Evolutionary conservation across 2,329 filamentous ascomycete species (phyloP).

Genomic region (Rhexocercosporidium sp.): DNA sequence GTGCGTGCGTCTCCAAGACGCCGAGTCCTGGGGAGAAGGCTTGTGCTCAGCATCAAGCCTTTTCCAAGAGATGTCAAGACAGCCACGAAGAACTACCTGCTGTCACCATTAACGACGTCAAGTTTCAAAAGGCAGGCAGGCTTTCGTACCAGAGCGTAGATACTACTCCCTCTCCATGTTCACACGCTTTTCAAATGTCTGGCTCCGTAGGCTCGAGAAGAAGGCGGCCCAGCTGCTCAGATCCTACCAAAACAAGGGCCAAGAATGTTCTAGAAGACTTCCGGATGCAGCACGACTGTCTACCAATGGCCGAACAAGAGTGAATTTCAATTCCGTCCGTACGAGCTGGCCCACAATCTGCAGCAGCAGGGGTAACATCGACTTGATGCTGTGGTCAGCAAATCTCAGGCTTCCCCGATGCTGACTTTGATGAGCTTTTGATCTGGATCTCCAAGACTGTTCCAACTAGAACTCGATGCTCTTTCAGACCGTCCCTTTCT

Average conservation of each 20-base stretch:
- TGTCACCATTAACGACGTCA: neutral
- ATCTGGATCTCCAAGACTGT: neutral
- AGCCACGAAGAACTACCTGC: neutral
- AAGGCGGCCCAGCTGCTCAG: neutral
- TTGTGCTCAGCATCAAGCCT: neutral
- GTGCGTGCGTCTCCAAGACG: neutral
- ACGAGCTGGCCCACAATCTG: neutral
- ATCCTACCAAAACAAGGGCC: neutral
- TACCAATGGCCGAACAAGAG: neutral
- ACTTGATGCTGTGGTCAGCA: neutral
- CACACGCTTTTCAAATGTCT: neutral
- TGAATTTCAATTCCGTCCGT: neutral
- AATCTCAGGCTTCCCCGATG: neutral
- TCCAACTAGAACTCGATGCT: neutral
- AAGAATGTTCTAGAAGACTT: neutral
- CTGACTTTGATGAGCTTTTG: neutral
- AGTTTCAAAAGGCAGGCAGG: neutral
- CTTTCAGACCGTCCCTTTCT: neutral
- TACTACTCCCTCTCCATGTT: neutral
- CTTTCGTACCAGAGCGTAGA: neutral
- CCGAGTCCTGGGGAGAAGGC: neutral
- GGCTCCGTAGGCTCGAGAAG: neutral
- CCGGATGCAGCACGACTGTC: neutral
- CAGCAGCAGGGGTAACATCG: too few relatives aligned
- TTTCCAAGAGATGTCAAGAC: conserved; percentile 12